These are phyloP conservation scores for Rosa persica DNA, from an alignment of 306 rosid genomes.

Conservation along the genomic window DNA sequence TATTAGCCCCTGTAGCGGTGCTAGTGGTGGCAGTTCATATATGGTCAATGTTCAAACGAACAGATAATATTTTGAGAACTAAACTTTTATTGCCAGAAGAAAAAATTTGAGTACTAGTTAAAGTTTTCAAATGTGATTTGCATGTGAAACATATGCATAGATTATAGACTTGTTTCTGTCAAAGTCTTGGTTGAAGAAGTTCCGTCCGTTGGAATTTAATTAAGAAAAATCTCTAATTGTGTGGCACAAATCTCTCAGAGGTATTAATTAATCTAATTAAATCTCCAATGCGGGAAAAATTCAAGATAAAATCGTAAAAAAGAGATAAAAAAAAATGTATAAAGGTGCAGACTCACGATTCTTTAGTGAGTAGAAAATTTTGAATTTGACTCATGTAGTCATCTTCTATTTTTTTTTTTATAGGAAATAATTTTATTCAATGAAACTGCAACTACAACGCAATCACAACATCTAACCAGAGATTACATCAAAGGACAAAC, in stretches of 20 bases:
- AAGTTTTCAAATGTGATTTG: neutral
- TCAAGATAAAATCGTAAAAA: too few species aligned
- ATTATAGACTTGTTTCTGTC: neutral
- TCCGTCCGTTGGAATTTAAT: neutral
- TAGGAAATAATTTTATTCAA: too few species aligned
- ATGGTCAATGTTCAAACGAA: slow-evolving; percentile 3
- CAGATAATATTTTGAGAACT: neutral
- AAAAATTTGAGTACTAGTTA: neutral
- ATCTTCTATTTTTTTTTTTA: too few species aligned
- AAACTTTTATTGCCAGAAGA: neutral
- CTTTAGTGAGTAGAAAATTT: too few species aligned
- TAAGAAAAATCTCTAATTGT: neutral
- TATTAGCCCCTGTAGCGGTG: neutral
- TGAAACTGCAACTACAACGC: too few species aligned
- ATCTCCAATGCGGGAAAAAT: too few species aligned
- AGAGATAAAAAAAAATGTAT: too few species aligned
- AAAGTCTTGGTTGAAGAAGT: neutral
- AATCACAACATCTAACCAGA: too few species aligned
- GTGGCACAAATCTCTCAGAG: neutral
- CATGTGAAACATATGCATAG: neutral
- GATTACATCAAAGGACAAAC: too few species aligned
- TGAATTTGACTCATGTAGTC: too few species aligned
- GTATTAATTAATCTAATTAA: too few species aligned
- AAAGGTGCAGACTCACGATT: too few species aligned
- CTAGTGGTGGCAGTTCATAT: neutral